phyloP scores from a whole-genome alignment of 176 grass and related monocot genomes.

The Cocos nucifera region DNA sequence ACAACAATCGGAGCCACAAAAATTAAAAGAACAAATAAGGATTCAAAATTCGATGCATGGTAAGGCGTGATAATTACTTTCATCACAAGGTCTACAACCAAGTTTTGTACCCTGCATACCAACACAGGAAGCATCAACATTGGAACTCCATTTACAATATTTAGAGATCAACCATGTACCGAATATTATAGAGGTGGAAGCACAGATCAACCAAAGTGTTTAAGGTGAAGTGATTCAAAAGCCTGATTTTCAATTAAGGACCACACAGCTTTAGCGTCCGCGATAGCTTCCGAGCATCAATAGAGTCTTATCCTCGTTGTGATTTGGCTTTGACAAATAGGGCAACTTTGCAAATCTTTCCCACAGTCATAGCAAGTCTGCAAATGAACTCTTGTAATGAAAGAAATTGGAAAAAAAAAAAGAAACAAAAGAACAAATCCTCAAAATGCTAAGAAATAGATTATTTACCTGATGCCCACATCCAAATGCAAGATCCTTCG shows the following conservation, averaged over 20 bases:
- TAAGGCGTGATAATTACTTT: no score
- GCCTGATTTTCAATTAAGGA: background rate
- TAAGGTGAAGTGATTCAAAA: background rate
- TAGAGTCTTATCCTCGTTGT: slow-evolving; percentile 89
- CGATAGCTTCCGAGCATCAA: slow-evolving; percentile 16
- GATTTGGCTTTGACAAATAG: slow-evolving; percentile 70
- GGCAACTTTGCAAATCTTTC: slow-evolving; percentile 52
- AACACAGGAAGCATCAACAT: no score
- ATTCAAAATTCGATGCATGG: no score
- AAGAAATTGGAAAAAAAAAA: no score
- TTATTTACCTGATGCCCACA: slow-evolving; percentile 85
- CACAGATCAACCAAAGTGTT: background rate
- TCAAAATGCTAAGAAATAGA: background rate
- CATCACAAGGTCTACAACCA: no score
- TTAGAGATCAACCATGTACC: no score
- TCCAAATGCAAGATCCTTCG: slow-evolving; percentile 92
- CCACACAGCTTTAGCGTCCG: background rate
- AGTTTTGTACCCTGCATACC: no score
- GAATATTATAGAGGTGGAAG: no score
- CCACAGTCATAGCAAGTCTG: slow-evolving; percentile 92
- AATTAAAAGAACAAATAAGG: no score
- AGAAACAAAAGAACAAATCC: no score
- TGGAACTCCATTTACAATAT: no score
- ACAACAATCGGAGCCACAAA: no score
- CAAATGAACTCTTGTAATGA: slow-evolving; percentile 10